These are phyloP conservation scores for Talaromyces borbonicus DNA, from an alignment of 495 filamentous ascomycete species.

Conservation along the genomic window DNA sequence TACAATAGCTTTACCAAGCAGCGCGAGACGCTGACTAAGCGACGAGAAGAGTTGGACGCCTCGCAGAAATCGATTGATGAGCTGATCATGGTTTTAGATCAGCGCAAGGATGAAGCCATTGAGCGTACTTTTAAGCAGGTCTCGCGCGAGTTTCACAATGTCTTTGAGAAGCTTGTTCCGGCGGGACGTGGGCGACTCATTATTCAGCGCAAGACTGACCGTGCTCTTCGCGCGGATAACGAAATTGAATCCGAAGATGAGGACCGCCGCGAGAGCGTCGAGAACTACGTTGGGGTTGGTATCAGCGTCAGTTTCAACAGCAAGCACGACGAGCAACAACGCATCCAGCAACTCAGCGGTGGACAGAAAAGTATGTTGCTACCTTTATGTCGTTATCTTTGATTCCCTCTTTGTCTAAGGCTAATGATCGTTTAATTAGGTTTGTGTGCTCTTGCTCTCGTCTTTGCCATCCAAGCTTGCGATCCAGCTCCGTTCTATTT, in stretches of 20 bases:
- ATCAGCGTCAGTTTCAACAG: conserved; percentile 98
- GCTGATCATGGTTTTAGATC: conserved; percentile 83
- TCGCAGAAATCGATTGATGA: conserved; percentile 80
- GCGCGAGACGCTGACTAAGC: conserved; percentile 69
- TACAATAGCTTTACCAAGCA: conserved; percentile 95
- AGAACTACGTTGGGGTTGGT: conserved; percentile 96
- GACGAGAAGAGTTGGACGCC: conserved; percentile 73
- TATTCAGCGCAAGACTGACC: conserved; percentile 85
- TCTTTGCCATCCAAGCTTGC: conserved; percentile 98
- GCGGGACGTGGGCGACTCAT: conserved; percentile 84
- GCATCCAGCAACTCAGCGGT: conserved; percentile 92
- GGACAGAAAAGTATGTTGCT: conserved; percentile 80
- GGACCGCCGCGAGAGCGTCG: conserved; percentile 56
- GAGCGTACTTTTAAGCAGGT: conserved; percentile 98
- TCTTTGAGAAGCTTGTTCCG: conserved; percentile 92
- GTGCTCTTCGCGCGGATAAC: conserved; percentile 47
- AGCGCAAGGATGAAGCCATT: conserved; percentile 85
- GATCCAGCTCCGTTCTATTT: conserved; percentile 98
- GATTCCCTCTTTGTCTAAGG: background rate
- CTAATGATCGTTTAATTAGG: conserved; percentile 39
- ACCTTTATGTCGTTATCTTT: background rate
- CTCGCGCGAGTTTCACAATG: conserved; percentile 76
- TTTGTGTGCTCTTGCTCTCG: conserved; percentile 87
- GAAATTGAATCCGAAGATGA: conserved; percentile 59
- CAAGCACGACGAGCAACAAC: conserved; percentile 95